These are phyloP conservation scores for Scheffersomyces illinoinensis DNA, from an alignment of 1,139 yeast genomes.

Conservation along the genomic window DNA sequence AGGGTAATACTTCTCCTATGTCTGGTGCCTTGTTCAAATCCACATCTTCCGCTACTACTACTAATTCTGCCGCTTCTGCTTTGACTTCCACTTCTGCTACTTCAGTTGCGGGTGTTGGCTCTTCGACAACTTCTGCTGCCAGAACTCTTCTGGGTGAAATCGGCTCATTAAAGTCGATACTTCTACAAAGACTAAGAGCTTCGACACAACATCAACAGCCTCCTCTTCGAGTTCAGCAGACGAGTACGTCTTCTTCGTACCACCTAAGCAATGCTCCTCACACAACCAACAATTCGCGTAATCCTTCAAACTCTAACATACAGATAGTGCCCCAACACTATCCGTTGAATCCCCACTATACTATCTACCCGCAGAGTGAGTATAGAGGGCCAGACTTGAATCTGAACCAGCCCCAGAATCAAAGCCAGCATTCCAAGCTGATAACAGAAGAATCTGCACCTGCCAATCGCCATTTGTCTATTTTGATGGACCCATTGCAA, in stretches of 20 bases:
- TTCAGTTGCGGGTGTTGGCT: neutral
- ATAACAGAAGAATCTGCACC: neutral
- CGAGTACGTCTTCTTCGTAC: constrained; percentile 7
- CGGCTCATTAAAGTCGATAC: constrained; percentile 9
- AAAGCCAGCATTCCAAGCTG: neutral
- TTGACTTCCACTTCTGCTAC: neutral
- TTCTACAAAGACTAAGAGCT: constrained; percentile 9
- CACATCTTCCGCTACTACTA: neutral
- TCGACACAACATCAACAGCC: constrained; percentile 1
- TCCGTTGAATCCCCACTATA: constrained; percentile 39
- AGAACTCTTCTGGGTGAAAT: constrained; percentile 9
- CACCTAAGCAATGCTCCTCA: constrained; percentile 12
- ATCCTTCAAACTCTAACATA: constrained; percentile 20
- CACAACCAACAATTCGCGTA: constrained; percentile 9
- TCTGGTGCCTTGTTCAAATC: constrained; percentile 6
- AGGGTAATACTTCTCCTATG: constrained; percentile 16
- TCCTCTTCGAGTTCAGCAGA: constrained; percentile 2
- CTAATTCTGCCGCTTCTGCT: constrained; percentile 1
- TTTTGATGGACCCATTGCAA: constrained; percentile 38
- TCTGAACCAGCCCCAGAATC: constrained; percentile 1
- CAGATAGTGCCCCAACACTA: constrained; percentile 35
- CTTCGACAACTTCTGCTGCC: neutral
- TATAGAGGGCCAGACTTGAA: constrained; percentile 3
- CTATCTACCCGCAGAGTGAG: constrained; percentile 19
- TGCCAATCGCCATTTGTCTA: constrained; percentile 24